A percentile compares a stretch with the other conserved stretches of the same genome.
These are phyloP conservation scores for Striga asiatica DNA, from an alignment of 257 asterid species.

Conservation along the genomic window DNA sequence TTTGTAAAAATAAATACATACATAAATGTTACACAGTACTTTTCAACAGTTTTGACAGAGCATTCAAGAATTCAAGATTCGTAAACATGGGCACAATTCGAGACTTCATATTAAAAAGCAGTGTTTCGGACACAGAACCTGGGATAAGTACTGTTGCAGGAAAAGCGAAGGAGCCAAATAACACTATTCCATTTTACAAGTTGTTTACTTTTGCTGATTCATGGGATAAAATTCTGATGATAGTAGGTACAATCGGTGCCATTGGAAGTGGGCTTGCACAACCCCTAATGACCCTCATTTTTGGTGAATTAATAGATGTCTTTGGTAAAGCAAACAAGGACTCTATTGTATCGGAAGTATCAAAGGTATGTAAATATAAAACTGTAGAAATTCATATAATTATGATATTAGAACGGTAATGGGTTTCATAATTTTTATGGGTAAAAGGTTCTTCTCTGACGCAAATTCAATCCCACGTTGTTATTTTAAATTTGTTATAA, in stretches of 20 bases:
- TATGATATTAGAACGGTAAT: no score
- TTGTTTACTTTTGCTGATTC: slow-evolving; percentile 42
- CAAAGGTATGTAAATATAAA: background rate
- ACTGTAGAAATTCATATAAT: no score
- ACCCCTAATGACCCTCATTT: slow-evolving; percentile 32
- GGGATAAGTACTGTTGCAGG: background rate
- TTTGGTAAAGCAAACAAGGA: slow-evolving; percentile 31
- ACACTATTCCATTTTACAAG: slow-evolving; percentile 33
- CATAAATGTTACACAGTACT: no score
- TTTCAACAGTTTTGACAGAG: no score
- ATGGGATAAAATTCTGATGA: slow-evolving; percentile 32
- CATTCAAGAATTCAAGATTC: no score
- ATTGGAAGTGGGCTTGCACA: slow-evolving; percentile 27
- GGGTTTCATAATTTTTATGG: background rate
- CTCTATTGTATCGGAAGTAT: slow-evolving; percentile 31
- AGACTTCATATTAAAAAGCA: no score
- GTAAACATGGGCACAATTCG: no score
- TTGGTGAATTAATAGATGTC: slow-evolving; percentile 36
- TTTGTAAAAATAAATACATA: no score
- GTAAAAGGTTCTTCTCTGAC: no score
- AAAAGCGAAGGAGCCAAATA: background rate
- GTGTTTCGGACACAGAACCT: no score
- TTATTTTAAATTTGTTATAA: background rate
- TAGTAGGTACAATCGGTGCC: slow-evolving; percentile 33
- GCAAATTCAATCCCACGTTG: background rate